These are phyloP conservation scores for Cubamyces sp. DNA, from an alignment of 768 basidiomycete genomes.

Conservation along the genomic window DNA sequence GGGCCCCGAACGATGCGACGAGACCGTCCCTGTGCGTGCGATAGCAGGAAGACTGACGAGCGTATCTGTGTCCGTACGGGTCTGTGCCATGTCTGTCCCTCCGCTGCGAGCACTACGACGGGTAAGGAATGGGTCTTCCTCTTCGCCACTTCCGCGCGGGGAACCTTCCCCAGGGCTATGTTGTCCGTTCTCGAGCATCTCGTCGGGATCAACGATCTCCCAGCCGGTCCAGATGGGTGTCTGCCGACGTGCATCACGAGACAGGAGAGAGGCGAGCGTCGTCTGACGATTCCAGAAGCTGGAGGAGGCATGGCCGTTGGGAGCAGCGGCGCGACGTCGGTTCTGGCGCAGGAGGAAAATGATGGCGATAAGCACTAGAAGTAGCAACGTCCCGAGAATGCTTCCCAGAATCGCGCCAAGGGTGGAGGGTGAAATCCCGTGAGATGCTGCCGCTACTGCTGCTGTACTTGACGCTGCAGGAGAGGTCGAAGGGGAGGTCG, in stretches of 20 bases:
- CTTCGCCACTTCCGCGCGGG: conserved; percentile 71
- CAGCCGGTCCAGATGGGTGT: conserved; percentile 39
- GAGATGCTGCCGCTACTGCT: conserved; percentile 24
- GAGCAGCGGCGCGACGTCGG: conserved; percentile 29
- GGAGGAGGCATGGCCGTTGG: conserved; percentile 29
- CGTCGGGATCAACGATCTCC: conserved; percentile 36
- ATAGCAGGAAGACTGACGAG: conserved; percentile 35
- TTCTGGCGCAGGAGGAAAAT: conserved; percentile 43
- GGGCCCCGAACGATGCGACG: conserved; percentile 28
- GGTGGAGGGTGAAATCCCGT: conserved; percentile 34
- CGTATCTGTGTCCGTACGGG: conserved; percentile 32
- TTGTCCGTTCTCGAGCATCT: conserved; percentile 8
- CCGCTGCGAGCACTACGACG: conserved; percentile 29
- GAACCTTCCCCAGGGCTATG: conserved; percentile 60
- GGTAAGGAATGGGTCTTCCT: conserved; percentile 60
- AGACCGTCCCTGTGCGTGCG: conserved; percentile 22
- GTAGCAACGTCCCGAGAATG: conserved; percentile 60
- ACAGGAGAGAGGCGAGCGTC: conserved; percentile 24
- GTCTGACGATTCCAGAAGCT: conserved; percentile 48
- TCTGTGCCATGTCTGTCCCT: conserved; percentile 29
- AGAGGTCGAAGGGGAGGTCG: conserved; percentile 8
- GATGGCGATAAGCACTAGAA: conserved; percentile 57
- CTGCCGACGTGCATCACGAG: conserved; percentile 23
- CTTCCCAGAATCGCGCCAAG: conserved; percentile 63
- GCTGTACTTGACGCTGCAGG: conserved; percentile 15